Base-by-base conservation (phyloP, 2,329 filamentous ascomycete genomes). In the Fusarium mundagurra region DNA sequence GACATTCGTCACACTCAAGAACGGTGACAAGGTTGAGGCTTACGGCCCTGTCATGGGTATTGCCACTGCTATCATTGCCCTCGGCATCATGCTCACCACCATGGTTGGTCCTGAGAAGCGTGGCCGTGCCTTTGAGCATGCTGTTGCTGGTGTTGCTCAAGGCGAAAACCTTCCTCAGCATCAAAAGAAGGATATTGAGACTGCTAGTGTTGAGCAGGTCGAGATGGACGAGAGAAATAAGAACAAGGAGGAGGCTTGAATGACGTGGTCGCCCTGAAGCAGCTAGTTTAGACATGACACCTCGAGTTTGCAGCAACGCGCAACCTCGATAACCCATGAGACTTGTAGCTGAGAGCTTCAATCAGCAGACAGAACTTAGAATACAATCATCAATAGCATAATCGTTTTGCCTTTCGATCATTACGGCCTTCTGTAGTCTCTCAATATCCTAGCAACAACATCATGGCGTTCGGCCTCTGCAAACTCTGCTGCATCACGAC, bases 1-100 rank as follows among this genome's bases (percentile, higher is more conserved):
- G 50, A 86, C 86, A 39, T 87, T 87, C 44, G 85, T 94, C 51
- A 89, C 82, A 0, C 85, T 87, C 45, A 79, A 80, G 11, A 84
- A 85, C 16, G 92, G 92, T 7, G 80, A 90, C 64, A 81, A 79
- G 8, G 92, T 90, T 3, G 89, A 93, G 58, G 92, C 92, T 0
- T 95, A 95, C 75, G 93, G 92, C 0, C 92, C 91, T 1, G 89
- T 89, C 22, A 95, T 94, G 93, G 93, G 88, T 18, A 85, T 94
- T 63, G 92, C 91, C 8, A 95, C 93, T 6, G 93, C 91, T 4
- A 95, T 95, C 75, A 94, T 95, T 72, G 92, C 91, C 2, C 51
- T 89, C 0, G 93, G 92, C 4, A 94, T 95, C 69, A 85, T 88
- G 17, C 79, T 92, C 29, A 94, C 92, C 1, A 89, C 91, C 9